These are phyloP conservation scores for Eremothecium sinecaudum DNA, from an alignment of 1,139 yeast species.

Conservation along the genomic window DNA sequence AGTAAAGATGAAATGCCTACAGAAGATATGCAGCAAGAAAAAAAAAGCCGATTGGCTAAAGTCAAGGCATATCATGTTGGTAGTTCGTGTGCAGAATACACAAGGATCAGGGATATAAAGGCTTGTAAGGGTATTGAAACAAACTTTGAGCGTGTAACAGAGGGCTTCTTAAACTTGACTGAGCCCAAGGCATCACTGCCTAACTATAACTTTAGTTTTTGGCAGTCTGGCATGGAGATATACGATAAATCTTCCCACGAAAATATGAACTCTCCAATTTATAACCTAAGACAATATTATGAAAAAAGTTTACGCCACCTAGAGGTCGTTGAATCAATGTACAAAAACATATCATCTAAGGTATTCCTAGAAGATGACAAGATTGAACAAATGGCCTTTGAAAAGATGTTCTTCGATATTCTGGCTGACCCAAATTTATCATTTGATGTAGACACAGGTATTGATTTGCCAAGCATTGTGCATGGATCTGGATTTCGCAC, in stretches of 20 bases:
- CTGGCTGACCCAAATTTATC: conserved; percentile 33
- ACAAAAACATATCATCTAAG: conserved; percentile 4
- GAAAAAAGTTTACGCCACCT: conserved; percentile 40
- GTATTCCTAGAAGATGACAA: conserved; percentile 3
- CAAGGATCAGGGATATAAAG: conserved; percentile 39
- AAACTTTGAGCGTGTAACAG: conserved; percentile 34
- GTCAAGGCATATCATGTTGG: conserved; percentile 28
- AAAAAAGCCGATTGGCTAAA: conserved; percentile 15
- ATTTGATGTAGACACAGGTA: conserved; percentile 44
- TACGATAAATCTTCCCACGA: conserved; percentile 35
- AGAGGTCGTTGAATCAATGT: conserved; percentile 13
- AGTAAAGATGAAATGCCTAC: neutral
- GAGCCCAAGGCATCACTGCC: conserved; percentile 29
- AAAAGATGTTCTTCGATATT: conserved; percentile 39
- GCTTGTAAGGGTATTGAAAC: conserved; percentile 43
- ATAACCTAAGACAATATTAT: conserved; percentile 43
- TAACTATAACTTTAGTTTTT: conserved; percentile 32
- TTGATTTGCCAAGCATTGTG: conserved; percentile 36
- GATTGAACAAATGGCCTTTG: conserved; percentile 33
- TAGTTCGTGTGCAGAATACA: conserved; percentile 41
- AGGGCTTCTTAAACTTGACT: conserved; percentile 30
- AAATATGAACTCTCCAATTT: conserved; percentile 36
- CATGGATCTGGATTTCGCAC: conserved; percentile 45
- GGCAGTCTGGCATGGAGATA: conserved; percentile 32
- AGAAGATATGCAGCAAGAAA: conserved; percentile 9